Base-by-base conservation (phyloP, 2,329 filamentous ascomycete genomes). In the Daldinia sp. region DNA sequence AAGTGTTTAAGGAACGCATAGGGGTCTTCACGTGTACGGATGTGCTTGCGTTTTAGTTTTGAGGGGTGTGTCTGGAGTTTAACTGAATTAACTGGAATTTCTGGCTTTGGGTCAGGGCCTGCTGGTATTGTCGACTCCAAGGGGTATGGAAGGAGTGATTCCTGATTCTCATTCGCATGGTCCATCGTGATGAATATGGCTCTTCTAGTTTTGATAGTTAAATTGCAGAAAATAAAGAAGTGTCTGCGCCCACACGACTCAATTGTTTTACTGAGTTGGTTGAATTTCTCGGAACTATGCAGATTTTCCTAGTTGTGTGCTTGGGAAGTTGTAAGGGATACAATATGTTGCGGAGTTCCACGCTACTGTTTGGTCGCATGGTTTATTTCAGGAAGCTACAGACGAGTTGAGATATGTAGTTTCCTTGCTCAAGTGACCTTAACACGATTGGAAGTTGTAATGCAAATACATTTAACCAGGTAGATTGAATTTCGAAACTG, bases 1-100 rank as follows among this genome's bases (percentile, higher is more conserved):
- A 93, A 93, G 57, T 83, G 82, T 42, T 77, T 75, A 3, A 94
- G 88, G 74, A 92, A 92, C 0, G 85, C 81, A 74, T 90, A 93
- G 1, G 85, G 86, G 64, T 90, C 86, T 70, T 90, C 53, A 41
- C 13, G 51, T 6, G 53, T 55, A 58, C 18, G 48, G 46, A 63
- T 23, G 33, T 65, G 44, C 53, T 66, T 48, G 12, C 56, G 59
- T 23, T 56, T 59, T 10, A 67, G 33, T n/a, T 53, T 58, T 7
- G 26, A 4, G 9, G 23, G 30, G 6, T 6, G 12, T 5, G 4
- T 41, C 28, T 48, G 30, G 44, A 7, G 20, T 1, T 18, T 30
- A 2, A n/a, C 12, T 26, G 12, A 18, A 7, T 30, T 33, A 1
- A 15, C 20, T 12, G 26, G 9, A 5, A 2, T 10, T 30, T n/a